These are phyloP conservation scores for Exophiala bonariae DNA, from an alignment of 2,329 filamentous ascomycete genomes.

Conservation along the genomic window DNA sequence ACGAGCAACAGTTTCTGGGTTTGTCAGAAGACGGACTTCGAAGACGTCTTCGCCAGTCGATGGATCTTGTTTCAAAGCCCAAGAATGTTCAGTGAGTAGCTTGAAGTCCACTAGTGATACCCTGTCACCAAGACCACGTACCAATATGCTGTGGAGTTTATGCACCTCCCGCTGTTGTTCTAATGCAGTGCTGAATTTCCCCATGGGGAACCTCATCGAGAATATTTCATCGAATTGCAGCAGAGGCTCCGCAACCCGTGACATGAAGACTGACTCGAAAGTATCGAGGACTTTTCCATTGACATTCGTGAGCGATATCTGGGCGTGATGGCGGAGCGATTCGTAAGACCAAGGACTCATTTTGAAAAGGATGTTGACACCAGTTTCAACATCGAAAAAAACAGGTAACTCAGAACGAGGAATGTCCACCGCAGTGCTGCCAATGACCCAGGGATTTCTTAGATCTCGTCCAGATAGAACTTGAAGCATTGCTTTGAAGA, in stretches of 20 bases:
- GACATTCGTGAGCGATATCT: constrained; percentile 70
- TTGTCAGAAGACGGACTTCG: constrained; percentile 68
- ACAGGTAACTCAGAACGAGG: constrained; percentile 59
- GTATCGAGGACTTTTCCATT: constrained; percentile 73
- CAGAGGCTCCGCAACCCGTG: constrained; percentile 52
- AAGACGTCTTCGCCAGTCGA: constrained; percentile 43
- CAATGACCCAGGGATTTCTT: constrained; percentile 62
- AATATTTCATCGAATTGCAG: constrained; percentile 58
- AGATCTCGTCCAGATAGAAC: constrained; percentile 77
- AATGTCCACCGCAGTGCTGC: constrained; percentile 39
- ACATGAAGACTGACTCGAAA: constrained; percentile 82
- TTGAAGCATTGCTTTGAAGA: constrained; percentile 93
- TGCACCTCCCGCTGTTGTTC: constrained; percentile 26
- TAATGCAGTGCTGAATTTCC: constrained; percentile 5
- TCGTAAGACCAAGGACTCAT: constrained; percentile 84
- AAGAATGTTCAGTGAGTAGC: constrained; percentile 35
- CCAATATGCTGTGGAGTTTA: constrained; percentile 65
- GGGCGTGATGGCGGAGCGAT: constrained; percentile 72
- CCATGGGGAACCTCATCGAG: constrained; percentile 29
- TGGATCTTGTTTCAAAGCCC: constrained; percentile 44
- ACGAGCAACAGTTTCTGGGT: constrained; percentile 70
- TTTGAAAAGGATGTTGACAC: constrained; percentile 84
- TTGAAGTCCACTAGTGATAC: constrained; percentile 66
- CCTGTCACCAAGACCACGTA: constrained; percentile 73
- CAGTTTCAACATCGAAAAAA: constrained; percentile 73